phyloP scores from a whole-genome alignment of 768 basidiomycete species.

The Rickenella mellea region DNA sequence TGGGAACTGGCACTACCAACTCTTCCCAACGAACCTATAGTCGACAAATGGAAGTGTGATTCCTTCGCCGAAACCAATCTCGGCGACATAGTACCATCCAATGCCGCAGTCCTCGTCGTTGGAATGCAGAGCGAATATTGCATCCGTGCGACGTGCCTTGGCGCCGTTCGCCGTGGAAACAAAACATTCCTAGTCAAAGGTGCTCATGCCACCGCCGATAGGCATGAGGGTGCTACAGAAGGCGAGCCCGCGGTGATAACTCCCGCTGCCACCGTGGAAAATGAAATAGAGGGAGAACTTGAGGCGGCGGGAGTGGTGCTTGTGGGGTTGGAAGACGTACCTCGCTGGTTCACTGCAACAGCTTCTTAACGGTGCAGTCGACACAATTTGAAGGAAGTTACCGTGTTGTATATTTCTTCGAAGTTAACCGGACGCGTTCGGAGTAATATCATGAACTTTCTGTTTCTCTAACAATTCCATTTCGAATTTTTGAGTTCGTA shows the following conservation, averaged over 20 bases:
- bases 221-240: constrained; percentile 51
- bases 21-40: constrained; percentile 37
- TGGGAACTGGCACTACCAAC: constrained; percentile 56
- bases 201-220: constrained; percentile 61
- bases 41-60: constrained; percentile 65
- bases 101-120: constrained; percentile 55
- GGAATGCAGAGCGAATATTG: constrained; percentile 65
- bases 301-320: constrained; percentile 60
- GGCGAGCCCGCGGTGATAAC: constrained; percentile 33
- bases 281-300: constrained; percentile 54
- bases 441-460: too few relatives aligned
- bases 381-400: too few relatives aligned
- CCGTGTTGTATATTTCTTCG: too few relatives aligned
- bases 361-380: too few relatives aligned
- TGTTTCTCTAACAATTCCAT: too few relatives aligned
- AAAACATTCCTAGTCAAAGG: constrained; percentile 53
- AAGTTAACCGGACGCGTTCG: too few relatives aligned
- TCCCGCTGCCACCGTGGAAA: constrained; percentile 40
- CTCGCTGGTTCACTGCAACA: constrained; percentile 49
- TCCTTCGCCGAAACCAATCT: constrained; percentile 55
- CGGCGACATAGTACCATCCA: constrained; percentile 34
- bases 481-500: too few relatives aligned
- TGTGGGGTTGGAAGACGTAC: constrained; percentile 58
- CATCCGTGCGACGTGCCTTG: constrained; percentile 30
- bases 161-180: constrained; percentile 55